These are phyloP conservation scores for Aspergillus quadrilineatus DNA, from an alignment of 2,329 filamentous ascomycete genomes.

Conservation along the genomic window DNA sequence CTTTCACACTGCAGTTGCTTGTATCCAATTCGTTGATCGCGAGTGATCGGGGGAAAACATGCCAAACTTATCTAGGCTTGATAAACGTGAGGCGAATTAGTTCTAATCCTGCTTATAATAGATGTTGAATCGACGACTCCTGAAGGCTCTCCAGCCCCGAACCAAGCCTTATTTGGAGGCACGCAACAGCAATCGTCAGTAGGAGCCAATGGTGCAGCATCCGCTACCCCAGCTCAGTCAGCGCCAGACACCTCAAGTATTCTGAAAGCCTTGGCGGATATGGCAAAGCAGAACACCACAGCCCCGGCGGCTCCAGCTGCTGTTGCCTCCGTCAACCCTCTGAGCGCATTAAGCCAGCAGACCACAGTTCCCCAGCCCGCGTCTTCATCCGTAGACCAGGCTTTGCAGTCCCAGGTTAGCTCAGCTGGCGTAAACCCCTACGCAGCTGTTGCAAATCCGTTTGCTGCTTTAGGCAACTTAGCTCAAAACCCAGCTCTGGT, in stretches of 20 bases:
- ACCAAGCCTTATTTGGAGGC: slow-evolving; percentile 41
- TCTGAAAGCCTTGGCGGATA: slow-evolving; percentile 74
- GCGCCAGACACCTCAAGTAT: slow-evolving; percentile 64
- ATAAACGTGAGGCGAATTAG: slow-evolving; percentile 1
- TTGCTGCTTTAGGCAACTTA: slow-evolving; percentile 47
- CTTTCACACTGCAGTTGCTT: slow-evolving; percentile 13
- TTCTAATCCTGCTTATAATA: slow-evolving; percentile 41
- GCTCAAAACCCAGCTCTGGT: slow-evolving; percentile 36
- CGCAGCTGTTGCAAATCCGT: slow-evolving; percentile 49
- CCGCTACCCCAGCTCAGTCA: slow-evolving; percentile 28
- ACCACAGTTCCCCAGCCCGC: slow-evolving; percentile 41
- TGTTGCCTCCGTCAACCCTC: slow-evolving; percentile 43
- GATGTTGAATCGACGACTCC: slow-evolving; percentile 69
- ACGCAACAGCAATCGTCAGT: slow-evolving; percentile 28
- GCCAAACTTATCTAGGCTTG: not conserved
- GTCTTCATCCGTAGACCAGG: slow-evolving; percentile 47
- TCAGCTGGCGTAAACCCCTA: slow-evolving; percentile 61
- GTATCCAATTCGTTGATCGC: not conserved
- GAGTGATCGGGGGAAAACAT: not conserved
- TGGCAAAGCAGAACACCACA: slow-evolving; percentile 71
- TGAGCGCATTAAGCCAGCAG: slow-evolving; percentile 52
- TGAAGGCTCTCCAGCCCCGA: slow-evolving; percentile 52
- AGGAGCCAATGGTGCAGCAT: slow-evolving; percentile 25
- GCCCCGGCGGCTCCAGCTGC: slow-evolving; percentile 43
- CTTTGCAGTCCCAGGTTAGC: slow-evolving; percentile 42